phyloP scores from a whole-genome alignment of 2,329 filamentous ascomycete genomes.

The Hypoxylon sp. region DNA sequence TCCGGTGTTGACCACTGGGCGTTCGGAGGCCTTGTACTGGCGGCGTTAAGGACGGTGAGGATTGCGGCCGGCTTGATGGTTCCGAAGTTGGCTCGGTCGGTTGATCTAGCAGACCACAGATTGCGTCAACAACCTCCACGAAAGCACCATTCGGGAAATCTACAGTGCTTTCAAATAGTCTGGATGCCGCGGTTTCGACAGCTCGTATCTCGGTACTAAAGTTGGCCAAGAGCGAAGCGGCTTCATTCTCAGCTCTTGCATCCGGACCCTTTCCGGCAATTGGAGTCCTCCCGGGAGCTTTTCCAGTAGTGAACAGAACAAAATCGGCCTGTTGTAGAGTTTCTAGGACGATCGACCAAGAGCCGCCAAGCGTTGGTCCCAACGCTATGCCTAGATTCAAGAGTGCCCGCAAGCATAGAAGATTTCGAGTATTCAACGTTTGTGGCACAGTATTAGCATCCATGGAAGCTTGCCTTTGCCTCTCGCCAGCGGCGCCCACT shows the following conservation, averaged over 20 bases:
- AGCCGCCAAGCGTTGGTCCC: conserved; percentile 84
- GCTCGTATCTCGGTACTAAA: conserved; percentile 86
- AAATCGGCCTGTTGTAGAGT: conserved; percentile 94
- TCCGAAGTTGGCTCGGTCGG: conserved; percentile 50
- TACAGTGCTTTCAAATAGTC: conserved; percentile 90
- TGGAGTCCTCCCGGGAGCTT: conserved; percentile 65
- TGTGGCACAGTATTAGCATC: conserved; percentile 62
- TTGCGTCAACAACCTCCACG: conserved; percentile 77
- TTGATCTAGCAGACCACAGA: conserved; percentile 76
- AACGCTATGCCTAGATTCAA: conserved; percentile 96
- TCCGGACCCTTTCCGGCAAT: conserved; percentile 62
- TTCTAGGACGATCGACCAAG: conserved; percentile 93
- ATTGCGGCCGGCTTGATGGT: conserved; percentile 53
- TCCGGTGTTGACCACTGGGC: conserved; percentile 56
- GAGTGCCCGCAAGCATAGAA: conserved; percentile 89
- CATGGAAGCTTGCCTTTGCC: conserved; percentile 68
- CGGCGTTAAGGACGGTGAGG: conserved; percentile 55
- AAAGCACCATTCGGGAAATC: conserved; percentile 91
- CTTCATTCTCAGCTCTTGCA: conserved; percentile 64
- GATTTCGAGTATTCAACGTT: conserved; percentile 85
- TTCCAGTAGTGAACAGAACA: conserved; percentile 76
- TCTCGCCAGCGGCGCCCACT: conserved; percentile 67
- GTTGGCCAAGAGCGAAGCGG: conserved; percentile 68
- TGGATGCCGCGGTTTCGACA: conserved; percentile 86
- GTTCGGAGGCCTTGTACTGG: conserved; percentile 45